phyloP scores from a whole-genome alignment of 257 asterid species.

The Linaria vulgaris region DNA sequence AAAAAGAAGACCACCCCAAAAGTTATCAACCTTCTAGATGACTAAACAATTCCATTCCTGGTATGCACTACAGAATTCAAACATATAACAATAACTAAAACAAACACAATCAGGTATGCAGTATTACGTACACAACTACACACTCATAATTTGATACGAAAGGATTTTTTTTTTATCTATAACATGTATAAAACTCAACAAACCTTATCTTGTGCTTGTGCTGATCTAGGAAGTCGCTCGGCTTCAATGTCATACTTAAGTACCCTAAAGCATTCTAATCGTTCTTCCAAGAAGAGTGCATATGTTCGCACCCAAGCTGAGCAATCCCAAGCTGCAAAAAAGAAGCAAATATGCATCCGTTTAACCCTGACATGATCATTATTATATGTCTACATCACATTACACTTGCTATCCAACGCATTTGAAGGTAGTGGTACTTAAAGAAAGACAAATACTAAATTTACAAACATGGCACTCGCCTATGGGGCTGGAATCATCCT shows the following conservation, averaged over 20 bases:
- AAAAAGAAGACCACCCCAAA: background rate
- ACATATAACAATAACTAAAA: too few species aligned
- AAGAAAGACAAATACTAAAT: too few species aligned
- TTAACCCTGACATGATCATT: constrained; percentile 3
- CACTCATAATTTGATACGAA: too few species aligned
- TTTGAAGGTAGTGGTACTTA: too few species aligned
- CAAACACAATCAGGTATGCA: too few species aligned
- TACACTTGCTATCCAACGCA: background rate
- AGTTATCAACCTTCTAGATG: background rate
- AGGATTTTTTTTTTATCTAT: too few species aligned
- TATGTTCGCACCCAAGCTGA: constrained; percentile 95
- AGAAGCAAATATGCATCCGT: constrained; percentile 12
- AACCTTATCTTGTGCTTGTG: constrained; percentile 90
- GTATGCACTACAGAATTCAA: background rate
- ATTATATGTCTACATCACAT: constrained; percentile 17
- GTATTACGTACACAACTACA: too few species aligned
- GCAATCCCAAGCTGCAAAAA: constrained; percentile 88
- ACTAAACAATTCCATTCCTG: constrained; percentile 9
- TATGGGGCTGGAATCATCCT: constrained; percentile 90
- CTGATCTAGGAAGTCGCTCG: constrained; percentile 83
- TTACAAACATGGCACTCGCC: constrained; percentile 35
- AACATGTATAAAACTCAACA: background rate
- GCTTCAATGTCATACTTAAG: constrained; percentile 88
- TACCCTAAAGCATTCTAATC: constrained; percentile 86
- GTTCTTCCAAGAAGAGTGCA: constrained; percentile 84